phyloP scores from a whole-genome alignment of 2,329 filamentous ascomycete species.

The Hypoxylon sp. region DNA sequence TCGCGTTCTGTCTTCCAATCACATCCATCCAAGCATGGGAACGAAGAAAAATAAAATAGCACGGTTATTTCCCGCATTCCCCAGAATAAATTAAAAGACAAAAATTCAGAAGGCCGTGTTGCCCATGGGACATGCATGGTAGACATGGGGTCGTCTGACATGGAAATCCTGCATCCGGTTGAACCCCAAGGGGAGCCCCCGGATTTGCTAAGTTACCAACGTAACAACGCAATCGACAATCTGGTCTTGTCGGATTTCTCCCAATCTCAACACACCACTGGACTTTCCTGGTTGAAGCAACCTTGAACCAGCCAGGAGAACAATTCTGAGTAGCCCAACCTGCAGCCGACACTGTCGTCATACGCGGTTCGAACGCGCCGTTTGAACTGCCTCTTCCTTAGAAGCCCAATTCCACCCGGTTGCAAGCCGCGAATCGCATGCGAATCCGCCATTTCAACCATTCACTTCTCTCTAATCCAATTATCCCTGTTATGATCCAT shows the following conservation, averaged over 20 bases:
- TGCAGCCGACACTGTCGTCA: constrained; percentile 42
- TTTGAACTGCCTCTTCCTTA: constrained; percentile 38
- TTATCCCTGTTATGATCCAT: constrained; percentile 25
- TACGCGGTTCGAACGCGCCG: constrained; percentile 31
- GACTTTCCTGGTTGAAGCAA: constrained; percentile 8
- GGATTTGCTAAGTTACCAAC: constrained; percentile 36
- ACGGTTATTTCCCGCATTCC: constrained; percentile 44
- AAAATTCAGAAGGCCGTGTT: constrained; percentile 30
- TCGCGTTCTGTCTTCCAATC: constrained; percentile 17
- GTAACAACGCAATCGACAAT: constrained; percentile 20
- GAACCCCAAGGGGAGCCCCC: constrained; percentile 41
- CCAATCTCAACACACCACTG: constrained; percentile 31
- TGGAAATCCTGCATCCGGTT: constrained; percentile 43
- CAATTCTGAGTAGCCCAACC: constrained; percentile 31
- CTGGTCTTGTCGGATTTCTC: constrained; percentile 39
- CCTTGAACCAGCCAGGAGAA: constrained; percentile 9
- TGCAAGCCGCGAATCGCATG: constrained; percentile 29
- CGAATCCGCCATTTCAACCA: constrained; percentile 33
- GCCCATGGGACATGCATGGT: constrained; percentile 36
- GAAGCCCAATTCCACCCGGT: constrained; percentile 40
- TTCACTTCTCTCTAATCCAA: constrained; percentile 20
- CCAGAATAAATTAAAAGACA: constrained; percentile 31
- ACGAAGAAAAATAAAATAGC: constrained; percentile 20
- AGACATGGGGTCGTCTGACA: constrained; percentile 43
- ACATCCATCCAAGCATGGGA: constrained; percentile 4